These are phyloP conservation scores for Elymus sibiricus DNA, from an alignment of 176 grass and related monocot genomes.

Conservation along the genomic window DNA sequence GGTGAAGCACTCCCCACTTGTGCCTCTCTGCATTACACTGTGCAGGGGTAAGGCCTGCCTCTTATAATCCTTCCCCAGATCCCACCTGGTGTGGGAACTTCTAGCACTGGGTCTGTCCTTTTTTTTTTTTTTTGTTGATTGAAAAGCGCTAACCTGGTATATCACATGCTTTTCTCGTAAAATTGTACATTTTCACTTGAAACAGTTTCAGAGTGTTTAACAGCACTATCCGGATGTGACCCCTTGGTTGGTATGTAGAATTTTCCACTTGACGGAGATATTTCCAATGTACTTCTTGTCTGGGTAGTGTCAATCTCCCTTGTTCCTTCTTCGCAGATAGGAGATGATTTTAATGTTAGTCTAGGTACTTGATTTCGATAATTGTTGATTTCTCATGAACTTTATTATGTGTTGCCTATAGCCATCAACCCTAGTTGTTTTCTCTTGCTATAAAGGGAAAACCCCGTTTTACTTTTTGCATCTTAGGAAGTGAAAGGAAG, in stretches of 20 bases:
- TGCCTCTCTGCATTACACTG: too few species aligned
- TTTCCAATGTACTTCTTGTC: slow-evolving; percentile 7
- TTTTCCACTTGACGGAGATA: neutral
- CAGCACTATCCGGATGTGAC: neutral
- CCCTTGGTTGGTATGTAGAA: slow-evolving; percentile 4
- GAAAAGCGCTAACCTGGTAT: neutral
- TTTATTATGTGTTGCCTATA: slow-evolving; percentile 25
- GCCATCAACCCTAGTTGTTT: neutral
- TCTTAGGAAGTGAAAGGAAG: slow-evolving; percentile 19
- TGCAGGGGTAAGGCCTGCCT: too few species aligned
- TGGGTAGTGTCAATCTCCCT: neutral
- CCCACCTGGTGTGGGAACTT: too few species aligned
- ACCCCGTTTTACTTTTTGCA: neutral
- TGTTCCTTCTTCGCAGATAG: slow-evolving; percentile 11
- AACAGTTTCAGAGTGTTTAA: neutral
- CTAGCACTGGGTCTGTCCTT: too few species aligned
- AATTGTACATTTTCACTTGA: neutral
- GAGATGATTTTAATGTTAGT: neutral
- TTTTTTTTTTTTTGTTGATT: neutral
- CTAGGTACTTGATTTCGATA: neutral
- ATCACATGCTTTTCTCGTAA: slow-evolving; percentile 13
- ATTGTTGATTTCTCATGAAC: neutral
- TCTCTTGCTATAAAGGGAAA: slow-evolving; percentile 20
- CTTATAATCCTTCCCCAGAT: too few species aligned
- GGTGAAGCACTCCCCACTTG: too few species aligned